These are phyloP conservation scores for Geotrichum ghanense DNA, from an alignment of 805 yeast species.

Conservation along the genomic window DNA sequence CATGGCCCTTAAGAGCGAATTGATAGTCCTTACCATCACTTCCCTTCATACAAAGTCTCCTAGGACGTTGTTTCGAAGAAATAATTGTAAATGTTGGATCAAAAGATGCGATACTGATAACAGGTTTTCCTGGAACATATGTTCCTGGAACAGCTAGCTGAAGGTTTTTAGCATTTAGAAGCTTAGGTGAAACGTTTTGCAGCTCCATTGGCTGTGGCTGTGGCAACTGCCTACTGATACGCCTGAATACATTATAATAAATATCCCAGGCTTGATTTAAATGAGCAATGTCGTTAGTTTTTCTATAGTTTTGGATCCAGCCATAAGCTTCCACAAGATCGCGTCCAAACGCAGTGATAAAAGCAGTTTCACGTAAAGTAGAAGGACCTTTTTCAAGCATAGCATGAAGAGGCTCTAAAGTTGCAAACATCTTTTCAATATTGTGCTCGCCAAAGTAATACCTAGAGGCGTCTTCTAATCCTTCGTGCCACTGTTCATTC, in stretches of 20 bases:
- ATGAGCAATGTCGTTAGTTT: conserved; percentile 77
- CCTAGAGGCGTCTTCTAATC: conserved; percentile 91
- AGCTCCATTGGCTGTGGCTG: conserved; percentile 77
- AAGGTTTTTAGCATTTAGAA: conserved; percentile 64
- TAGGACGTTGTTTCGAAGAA: conserved; percentile 91
- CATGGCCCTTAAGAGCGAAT: conserved; percentile 85
- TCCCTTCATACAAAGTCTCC: conserved; percentile 69
- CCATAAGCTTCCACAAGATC: conserved; percentile 88
- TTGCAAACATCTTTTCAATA: conserved; percentile 87
- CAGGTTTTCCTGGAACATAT: conserved; percentile 72
- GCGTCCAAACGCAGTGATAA: conserved; percentile 86
- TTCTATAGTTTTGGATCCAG: conserved; percentile 79
- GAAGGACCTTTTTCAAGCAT: conserved; percentile 74
- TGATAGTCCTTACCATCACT: conserved; percentile 87
- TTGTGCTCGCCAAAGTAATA: conserved; percentile 89
- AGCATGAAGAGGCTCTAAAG: conserved; percentile 78
- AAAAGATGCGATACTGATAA: conserved; percentile 59
- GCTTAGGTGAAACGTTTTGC: conserved; percentile 87
- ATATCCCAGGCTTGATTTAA: conserved; percentile 97
- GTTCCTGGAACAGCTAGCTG: conserved; percentile 93
- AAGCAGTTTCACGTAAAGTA: conserved; percentile 84
- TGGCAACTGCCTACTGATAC: conserved; percentile 81
- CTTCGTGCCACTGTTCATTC: conserved; percentile 98
- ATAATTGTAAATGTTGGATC: conserved; percentile 80
- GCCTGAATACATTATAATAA: conserved; percentile 84